Evolutionary conservation across 208 protist species (phyloP), one percentile per base, ranked within the genome.

Genomic region (Trypanosoma conorhini): DNA sequence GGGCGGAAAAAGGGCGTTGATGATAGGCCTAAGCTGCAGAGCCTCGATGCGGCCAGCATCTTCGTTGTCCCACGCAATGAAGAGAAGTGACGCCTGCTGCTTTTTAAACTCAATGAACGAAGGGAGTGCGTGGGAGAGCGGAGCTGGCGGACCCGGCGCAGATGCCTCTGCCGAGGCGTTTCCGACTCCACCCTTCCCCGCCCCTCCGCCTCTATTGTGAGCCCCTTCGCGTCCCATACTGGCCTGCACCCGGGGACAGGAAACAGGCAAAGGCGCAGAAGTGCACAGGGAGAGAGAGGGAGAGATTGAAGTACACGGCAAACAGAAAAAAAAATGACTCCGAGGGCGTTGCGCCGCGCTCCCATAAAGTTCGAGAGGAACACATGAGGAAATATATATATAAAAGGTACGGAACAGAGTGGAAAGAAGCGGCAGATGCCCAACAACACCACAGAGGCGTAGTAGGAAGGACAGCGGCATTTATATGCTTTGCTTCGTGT

Each of bases 11-110:
- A 93, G 62, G 21, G 85, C 78, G 12, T 75, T 56, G 3, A 93
- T 70, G 19, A 93, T 79, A 10, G 88, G 72, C 0, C 66, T 40
- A 12, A 93, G 56, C 12, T 85, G 82, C 2, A 57, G 35, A 35
- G 74, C 72, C 28, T 57, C 69, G 19, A 93, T 82, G 38, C 77
- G 74, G 7, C 88, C 88, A 24, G 58, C 56, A 10, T 75, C 81
- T 13, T 89, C 72, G 1, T 64, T 62, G 38, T 93, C 88, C 85
- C 83, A 89, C 42, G 72, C 62, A 50, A 77, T 73, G 50, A 91
- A 93, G 4, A 93, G 70, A 55, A 85, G 52, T 13, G 77, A 82
- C 2, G 84, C 83, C 72, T 93, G 79, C 44, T 86, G 83, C 30
- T 83, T 87, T 71, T 93, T 93, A 5, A 77, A 35, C 12, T 56